Evolutionary conservation across 305 asterid species (phyloP).

Genomic region (Plantago rigida): DNA sequence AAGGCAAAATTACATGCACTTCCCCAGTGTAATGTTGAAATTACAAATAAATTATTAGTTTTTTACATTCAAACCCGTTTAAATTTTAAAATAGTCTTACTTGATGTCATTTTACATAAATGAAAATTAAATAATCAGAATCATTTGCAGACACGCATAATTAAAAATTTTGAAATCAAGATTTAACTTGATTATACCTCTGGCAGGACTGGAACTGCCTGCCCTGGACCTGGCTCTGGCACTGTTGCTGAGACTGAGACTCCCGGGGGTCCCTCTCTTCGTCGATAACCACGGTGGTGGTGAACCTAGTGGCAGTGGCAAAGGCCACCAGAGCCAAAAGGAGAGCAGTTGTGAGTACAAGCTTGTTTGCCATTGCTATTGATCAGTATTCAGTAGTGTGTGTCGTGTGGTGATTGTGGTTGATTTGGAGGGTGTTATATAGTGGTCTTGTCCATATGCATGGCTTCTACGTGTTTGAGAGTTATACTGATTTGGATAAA

Average conservation of each 20-base stretch:
- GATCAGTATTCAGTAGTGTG: neutral
- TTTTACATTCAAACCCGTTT: no score
- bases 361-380: constrained; percentile 29
- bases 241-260: constrained; percentile 7
- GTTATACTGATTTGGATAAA: neutral
- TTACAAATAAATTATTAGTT: no score
- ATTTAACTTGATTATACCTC: neutral
- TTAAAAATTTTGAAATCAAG: no score
- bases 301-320: constrained; percentile 30
- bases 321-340: constrained; percentile 32
- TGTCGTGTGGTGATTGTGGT: neutral
- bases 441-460: constrained; percentile 22
- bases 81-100: no score
- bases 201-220: constrained; percentile 31
- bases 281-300: constrained; percentile 23
- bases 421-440: constrained; percentile 22
- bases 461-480: constrained; percentile 31
- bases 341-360: constrained; percentile 26
- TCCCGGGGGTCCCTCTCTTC: constrained; percentile 6
- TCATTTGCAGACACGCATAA: constrained; percentile 12
- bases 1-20: no score
- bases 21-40: no score
- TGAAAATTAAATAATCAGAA: neutral
- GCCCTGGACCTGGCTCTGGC: constrained; percentile 29
- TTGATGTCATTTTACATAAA: no score